Evolutionary conservation across 768 basidiomycete species (phyloP), one percentile per base, ranked within the genome.

Genomic region (Trametes meyenii): DNA sequence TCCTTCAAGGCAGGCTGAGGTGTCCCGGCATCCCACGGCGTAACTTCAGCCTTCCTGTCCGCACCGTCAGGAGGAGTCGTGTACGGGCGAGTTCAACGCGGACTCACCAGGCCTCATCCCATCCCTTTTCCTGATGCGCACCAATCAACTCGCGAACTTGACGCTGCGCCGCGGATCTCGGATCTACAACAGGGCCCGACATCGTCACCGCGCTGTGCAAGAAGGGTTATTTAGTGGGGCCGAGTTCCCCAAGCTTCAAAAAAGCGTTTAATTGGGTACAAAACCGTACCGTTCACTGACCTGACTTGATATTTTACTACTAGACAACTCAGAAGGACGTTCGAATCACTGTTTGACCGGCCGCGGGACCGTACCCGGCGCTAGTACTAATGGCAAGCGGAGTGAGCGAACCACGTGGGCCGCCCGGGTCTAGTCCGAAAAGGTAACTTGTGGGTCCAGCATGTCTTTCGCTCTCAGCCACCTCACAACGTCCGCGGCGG

Each of bases 11-110:
- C 79, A 6, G 83, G 86, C 64, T 89, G 87, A 3, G 76, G 66
- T 6, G 75, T 71, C 2, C 85, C 82, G 6, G 69, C 68, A 64
- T 89, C 88, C 88, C 89, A 90, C 0, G 89, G 88, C 0, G 85
- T 88, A 1, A 83, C 56, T 0, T 76, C 74, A 0, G 71, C 65
- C 66, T 81, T 74, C 84, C 85, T 59, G 16, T 2, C 33, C 40
- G 6, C 12, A 23, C 19, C 14, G n/a, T 17, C 50, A 11, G 14
- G 35, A 33, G 26, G 13, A n/a, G 7, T 26, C 16, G 38, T 29
- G 24, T 26, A 44, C 1, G n/a, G 40, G 33, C 12, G 24, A 14
- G 3, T 39, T 2, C 24, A n/a, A 16, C 1, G 5, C 3, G 24
- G 17, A 50, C 58, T 8, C 46, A 66, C 68, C 68, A 69, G 10